phyloP scores from a whole-genome alignment of 2,329 filamentous ascomycete species.

The Trichoderma endophyticum region DNA sequence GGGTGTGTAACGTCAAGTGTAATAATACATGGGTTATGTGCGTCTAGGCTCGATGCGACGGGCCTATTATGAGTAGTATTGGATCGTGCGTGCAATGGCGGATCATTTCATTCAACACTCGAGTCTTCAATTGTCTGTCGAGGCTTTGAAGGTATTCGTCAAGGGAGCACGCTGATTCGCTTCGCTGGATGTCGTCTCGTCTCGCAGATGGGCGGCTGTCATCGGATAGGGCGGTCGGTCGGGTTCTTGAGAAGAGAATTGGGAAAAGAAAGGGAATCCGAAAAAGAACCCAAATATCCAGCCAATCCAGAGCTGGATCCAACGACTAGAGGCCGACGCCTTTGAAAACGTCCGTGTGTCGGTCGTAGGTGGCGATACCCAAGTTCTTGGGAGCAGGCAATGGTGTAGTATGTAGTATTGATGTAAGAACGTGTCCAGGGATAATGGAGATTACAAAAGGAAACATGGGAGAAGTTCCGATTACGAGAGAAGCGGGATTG shows the following conservation, averaged over 20 bases:
- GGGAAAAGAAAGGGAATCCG: neutral
- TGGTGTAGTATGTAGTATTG: neutral
- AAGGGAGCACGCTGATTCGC: neutral
- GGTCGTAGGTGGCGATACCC: conserved; percentile 7
- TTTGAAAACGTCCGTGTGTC: neutral
- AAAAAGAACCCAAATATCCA: neutral
- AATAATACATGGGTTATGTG: neutral
- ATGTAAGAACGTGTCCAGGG: neutral
- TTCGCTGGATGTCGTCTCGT: neutral
- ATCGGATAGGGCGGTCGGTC: neutral
- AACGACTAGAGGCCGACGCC: neutral
- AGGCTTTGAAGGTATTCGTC: neutral
- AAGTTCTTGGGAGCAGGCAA: neutral
- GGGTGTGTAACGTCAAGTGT: neutral
- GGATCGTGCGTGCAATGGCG: neutral
- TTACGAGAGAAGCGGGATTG: neutral
- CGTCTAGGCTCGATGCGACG: neutral
- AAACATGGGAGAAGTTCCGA: neutral
- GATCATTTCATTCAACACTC: neutral
- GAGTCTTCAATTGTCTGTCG: neutral
- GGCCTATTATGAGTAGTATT: neutral
- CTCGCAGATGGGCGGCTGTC: neutral
- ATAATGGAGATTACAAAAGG: neutral
- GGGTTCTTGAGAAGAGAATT: neutral
- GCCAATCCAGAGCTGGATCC: neutral